Evolutionary conservation across 108 stramenopile genomes (phyloP).

Genomic region (Nannochloropsis salina): DNA sequence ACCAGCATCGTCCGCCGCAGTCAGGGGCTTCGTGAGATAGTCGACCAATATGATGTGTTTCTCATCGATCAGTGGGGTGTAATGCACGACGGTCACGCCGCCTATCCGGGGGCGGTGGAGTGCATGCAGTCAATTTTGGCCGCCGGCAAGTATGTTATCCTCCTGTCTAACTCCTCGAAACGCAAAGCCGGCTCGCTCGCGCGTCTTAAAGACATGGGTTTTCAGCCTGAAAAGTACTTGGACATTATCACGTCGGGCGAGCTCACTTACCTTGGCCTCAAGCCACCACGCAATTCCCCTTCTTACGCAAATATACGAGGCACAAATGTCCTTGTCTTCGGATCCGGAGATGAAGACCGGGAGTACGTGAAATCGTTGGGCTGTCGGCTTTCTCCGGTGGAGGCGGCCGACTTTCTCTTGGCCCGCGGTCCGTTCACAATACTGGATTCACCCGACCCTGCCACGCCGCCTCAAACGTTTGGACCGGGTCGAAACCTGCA

Average conservation of each 20-base stretch:
- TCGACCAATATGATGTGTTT: slow-evolving; percentile 64
- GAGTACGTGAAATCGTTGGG: slow-evolving; percentile 69
- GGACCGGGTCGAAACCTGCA: slow-evolving; percentile 53
- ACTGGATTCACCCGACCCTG: slow-evolving; percentile 47
- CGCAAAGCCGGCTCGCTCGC: slow-evolving; percentile 49
- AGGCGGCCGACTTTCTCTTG: slow-evolving; percentile 75
- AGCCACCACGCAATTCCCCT: slow-evolving; percentile 1
- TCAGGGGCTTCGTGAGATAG: slow-evolving; percentile 25
- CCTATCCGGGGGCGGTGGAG: slow-evolving; percentile 74
- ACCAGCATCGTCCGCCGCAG: neutral
- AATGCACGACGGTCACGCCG: slow-evolving; percentile 70
- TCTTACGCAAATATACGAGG: neutral
- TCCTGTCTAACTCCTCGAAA: slow-evolving; percentile 78
- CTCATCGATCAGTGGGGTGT: slow-evolving; percentile 88
- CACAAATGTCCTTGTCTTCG: slow-evolving; percentile 59
- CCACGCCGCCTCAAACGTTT: neutral
- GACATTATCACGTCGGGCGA: slow-evolving; percentile 51
- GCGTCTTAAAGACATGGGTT: slow-evolving; percentile 39
- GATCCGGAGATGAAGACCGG: slow-evolving; percentile 70
- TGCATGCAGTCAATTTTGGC: slow-evolving; percentile 58
- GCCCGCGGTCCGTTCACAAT: slow-evolving; percentile 73
- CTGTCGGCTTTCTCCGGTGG: slow-evolving; percentile 64
- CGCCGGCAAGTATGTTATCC: slow-evolving; percentile 64
- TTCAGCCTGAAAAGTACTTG: slow-evolving; percentile 30
- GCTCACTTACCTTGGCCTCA: slow-evolving; percentile 39